A percentile compares a stretch with the other conserved stretches of the same genome.
phyloP scores from a whole-genome alignment of 139 green algal genomes.

The Chlamydomonas asymmetrica region DNA sequence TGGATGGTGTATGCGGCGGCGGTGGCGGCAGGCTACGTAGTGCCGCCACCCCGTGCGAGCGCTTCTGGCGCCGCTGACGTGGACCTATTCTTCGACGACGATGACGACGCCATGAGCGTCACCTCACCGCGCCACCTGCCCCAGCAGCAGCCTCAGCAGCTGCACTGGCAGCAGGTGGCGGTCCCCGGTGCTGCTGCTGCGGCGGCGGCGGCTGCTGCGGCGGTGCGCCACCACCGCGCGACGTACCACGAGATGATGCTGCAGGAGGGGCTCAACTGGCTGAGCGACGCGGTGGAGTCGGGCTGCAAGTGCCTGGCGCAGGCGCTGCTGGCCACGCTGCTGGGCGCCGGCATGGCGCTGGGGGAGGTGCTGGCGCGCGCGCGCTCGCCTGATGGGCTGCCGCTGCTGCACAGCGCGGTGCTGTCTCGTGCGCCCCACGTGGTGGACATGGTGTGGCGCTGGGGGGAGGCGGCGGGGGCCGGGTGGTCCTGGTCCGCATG shows the following conservation, averaged over 20 bases:
- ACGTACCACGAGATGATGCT: constrained; percentile 27
- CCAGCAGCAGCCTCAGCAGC: too few species aligned
- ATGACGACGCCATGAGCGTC: too few species aligned
- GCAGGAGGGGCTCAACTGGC: constrained; percentile 28
- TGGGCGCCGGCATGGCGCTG: background rate
- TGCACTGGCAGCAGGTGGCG: constrained; percentile 10
- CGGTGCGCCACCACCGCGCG: background rate
- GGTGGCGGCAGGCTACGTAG: too few species aligned
- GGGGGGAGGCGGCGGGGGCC: background rate
- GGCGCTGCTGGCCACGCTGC: constrained; percentile 14
- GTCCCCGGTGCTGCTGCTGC: background rate
- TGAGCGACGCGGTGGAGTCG: constrained; percentile 26
- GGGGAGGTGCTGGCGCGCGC: constrained; percentile 12
- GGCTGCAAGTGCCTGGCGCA: constrained; percentile 12
- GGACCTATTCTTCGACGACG: too few species aligned
- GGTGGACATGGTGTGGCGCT: constrained; percentile 10
- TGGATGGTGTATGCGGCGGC: constrained; percentile 24
- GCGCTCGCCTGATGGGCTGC: constrained; percentile 21
- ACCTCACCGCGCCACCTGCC: too few species aligned
- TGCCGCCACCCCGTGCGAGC: too few species aligned
- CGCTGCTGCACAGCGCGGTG: constrained; percentile 2
- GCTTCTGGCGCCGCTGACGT: too few species aligned
- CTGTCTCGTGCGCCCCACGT: background rate
- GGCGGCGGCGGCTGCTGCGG: background rate
- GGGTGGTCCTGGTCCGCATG: background rate